phyloP scores from a whole-genome alignment of 2,329 filamentous ascomycete species.

The Decorospora gaudefroyi region DNA sequence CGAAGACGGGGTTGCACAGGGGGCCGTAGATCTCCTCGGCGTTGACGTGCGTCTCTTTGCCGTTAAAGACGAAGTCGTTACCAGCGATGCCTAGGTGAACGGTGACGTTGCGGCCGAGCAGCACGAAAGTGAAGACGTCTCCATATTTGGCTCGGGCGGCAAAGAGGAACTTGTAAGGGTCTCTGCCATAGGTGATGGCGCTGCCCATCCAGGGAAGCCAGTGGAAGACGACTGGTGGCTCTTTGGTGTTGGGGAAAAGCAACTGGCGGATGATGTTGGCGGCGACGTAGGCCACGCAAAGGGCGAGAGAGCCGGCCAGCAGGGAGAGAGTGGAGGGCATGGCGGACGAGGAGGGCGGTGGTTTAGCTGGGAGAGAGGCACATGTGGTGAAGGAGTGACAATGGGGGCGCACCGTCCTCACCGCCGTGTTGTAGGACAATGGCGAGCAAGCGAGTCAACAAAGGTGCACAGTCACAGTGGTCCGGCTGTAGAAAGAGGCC shows the following conservation, averaged over 20 bases:
- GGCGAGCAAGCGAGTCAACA: background rate
- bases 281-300: background rate
- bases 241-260: conserved; percentile 1
- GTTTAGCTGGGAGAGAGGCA: background rate
- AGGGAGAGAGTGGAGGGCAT: background rate
- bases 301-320: background rate
- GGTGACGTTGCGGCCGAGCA: conserved; percentile 1
- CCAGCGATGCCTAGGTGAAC: background rate
- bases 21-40: conserved; percentile 1
- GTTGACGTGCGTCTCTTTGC: conserved; percentile 2
- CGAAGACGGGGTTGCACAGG: conserved; percentile 1
- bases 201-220: conserved; percentile 1
- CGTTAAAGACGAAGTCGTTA: conserved; percentile 2
- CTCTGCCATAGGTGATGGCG: conserved; percentile 1
- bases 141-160: background rate
- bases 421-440: background rate
- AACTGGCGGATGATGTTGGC: conserved; percentile 2
- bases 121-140: conserved; percentile 1
- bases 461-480: background rate
- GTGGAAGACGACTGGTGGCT: conserved; percentile 1
- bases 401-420: background rate
- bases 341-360: background rate
- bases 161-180: conserved; percentile 2
- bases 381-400: background rate
- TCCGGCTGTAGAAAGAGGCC: no score